Evolutionary conservation across 306 rosid species (phyloP).

Genomic region (Albizia julibrissin): DNA sequence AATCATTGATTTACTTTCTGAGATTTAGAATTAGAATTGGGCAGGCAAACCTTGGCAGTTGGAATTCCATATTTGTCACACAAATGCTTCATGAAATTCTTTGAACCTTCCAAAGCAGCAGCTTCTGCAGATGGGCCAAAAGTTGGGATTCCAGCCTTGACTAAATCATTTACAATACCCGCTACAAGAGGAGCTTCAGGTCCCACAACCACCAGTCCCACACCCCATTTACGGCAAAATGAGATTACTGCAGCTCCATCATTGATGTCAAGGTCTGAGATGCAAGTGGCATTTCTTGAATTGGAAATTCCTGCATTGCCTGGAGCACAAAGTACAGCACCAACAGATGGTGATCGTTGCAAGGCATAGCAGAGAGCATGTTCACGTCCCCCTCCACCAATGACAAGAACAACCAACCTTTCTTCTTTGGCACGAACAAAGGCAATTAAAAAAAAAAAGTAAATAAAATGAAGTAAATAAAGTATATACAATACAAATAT

Average conservation of each 20-base stretch:
- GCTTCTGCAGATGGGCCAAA: constrained; percentile 99
- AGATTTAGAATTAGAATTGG: constrained; percentile 11
- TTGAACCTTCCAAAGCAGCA: constrained; percentile 97
- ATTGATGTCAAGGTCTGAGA: constrained; percentile 59
- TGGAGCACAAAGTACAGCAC: constrained; percentile 78
- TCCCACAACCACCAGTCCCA: constrained; percentile 89
- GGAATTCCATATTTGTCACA: constrained; percentile 89
- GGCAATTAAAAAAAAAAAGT: neutral
- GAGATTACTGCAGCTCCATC: constrained; percentile 65
- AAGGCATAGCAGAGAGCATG: constrained; percentile 95
- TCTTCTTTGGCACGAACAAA: constrained; percentile 40
- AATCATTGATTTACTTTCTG: neutral
- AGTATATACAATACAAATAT: neutral
- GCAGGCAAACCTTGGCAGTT: constrained; percentile 80
- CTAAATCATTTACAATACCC: constrained; percentile 75
- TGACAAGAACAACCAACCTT: constrained; percentile 64
- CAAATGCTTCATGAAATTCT: constrained; percentile 90
- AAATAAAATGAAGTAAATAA: neutral
- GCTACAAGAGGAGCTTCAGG: constrained; percentile 95
- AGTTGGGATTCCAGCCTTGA: constrained; percentile 72
- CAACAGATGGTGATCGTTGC: constrained; percentile 81
- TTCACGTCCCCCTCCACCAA: constrained; percentile 98
- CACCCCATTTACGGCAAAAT: constrained; percentile 71
- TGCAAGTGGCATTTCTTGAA: constrained; percentile 81
- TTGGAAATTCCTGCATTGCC: constrained; percentile 92